Conservation (phyloP, 116 monocot genomes). For the Trichopus zeylanicus region DNA sequence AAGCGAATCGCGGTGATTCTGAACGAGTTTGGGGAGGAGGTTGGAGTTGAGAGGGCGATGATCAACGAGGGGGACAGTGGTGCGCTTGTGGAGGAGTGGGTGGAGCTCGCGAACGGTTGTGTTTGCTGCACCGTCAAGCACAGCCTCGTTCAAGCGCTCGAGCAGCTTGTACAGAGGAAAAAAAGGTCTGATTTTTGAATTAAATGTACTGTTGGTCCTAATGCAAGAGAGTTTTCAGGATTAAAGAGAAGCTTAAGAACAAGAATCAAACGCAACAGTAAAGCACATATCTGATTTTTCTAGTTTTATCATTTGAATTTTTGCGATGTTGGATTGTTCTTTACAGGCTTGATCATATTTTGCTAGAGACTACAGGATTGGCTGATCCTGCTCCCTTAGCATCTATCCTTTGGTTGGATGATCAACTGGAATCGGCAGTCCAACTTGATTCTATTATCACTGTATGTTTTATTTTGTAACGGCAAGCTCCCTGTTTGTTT, state of each 20-base stretch:
- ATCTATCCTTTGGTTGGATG: conserved; percentile 94
- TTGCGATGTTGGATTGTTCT: too few species aligned
- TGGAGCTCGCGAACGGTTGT: conserved; percentile 93
- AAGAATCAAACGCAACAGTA: too few species aligned
- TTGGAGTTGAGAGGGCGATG: conserved; percentile 97
- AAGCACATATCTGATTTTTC: too few species aligned
- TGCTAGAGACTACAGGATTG: conserved; percentile 96
- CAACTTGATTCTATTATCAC: conserved; percentile 91
- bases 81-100: conserved; percentile 85
- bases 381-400: conserved; percentile 95
- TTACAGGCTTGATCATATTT: conserved; percentile 90
- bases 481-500: neutral
- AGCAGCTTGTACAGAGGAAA: conserved; percentile 89
- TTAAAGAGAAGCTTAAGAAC: too few species aligned
- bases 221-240: too few species aligned
- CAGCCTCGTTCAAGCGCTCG: conserved; percentile 95
- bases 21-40: conserved; percentile 97
- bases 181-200: too few species aligned
- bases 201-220: too few species aligned
- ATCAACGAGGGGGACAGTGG: conserved; percentile 92
- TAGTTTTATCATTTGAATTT: too few species aligned
- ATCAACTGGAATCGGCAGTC: conserved; percentile 87
- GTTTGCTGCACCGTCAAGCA: conserved; percentile 98
- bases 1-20: conserved; percentile 90
- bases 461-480: conserved; percentile 35